Percentiles rank a stretch among this genome's conserved stretches.
Evolutionary conservation across 225 moss, liverwort and hornwort species (phyloP).

Genomic region (Antitrichia curtipendula): DNA sequence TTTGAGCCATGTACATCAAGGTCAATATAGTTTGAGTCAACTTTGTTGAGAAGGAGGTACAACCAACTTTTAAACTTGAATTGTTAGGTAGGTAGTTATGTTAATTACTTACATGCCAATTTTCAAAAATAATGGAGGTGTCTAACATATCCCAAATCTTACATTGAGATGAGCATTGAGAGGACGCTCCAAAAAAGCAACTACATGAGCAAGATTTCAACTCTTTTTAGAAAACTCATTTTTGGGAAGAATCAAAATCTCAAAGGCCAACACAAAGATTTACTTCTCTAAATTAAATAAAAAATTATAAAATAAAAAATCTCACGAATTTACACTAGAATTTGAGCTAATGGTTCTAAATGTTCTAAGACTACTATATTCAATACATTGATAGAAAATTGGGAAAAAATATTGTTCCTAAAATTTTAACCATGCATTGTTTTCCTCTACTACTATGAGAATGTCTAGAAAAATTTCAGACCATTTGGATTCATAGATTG

Average conservation of each 20-base stretch:
- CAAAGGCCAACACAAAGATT: background rate
- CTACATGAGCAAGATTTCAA: no score
- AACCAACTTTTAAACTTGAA: background rate
- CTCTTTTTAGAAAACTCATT: no score
- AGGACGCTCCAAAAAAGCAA: background rate
- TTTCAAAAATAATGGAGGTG: background rate
- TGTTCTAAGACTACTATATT: background rate
- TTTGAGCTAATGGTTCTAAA: background rate
- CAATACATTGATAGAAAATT: background rate
- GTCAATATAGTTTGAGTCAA: background rate
- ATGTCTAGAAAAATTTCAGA: fast-evolving
- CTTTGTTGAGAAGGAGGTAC: background rate
- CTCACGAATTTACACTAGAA: background rate
- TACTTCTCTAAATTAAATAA: background rate
- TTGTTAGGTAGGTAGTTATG: background rate
- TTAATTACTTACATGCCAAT: background rate
- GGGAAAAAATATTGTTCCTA: background rate
- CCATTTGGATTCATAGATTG: background rate
- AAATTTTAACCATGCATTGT: background rate
- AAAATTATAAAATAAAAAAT: background rate
- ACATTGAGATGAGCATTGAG: background rate
- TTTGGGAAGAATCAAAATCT: background rate
- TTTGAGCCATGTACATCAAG: fast-evolving
- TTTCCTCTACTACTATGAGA: no score
- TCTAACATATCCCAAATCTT: background rate